phyloP scores from a whole-genome alignment of 768 basidiomycete genomes.

The Phaeotremella skinneri region DNA sequence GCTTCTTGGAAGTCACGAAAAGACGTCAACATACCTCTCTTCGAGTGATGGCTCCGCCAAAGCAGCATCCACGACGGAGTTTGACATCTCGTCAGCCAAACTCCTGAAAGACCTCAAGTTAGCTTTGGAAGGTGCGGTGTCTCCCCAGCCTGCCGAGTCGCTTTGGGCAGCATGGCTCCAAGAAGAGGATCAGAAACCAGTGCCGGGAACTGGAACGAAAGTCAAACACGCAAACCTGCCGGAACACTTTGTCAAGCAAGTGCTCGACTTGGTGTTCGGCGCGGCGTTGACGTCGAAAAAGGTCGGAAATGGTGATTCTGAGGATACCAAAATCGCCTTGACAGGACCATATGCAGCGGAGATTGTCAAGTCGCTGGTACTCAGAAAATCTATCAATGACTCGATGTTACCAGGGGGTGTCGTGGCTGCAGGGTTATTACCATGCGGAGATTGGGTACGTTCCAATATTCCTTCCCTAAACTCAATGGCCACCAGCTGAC shows the following conservation, averaged over 20 bases:
- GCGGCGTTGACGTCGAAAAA: constrained; percentile 8
- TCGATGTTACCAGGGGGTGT: constrained; percentile 36
- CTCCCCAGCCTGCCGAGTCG: background rate
- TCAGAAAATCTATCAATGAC: constrained; percentile 27
- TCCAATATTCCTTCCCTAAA: background rate
- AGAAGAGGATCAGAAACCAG: background rate
- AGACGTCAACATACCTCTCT: constrained; percentile 18
- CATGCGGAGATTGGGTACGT: constrained; percentile 45
- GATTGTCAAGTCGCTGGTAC: constrained; percentile 31
- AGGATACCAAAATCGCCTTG: constrained; percentile 10
- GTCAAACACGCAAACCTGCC: background rate
- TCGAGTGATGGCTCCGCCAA: background rate
- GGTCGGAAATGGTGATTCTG: background rate
- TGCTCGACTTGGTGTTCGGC: constrained; percentile 20
- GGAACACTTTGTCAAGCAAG: constrained; percentile 17
- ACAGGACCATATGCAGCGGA: constrained; percentile 27
- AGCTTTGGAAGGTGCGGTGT: constrained; percentile 9
- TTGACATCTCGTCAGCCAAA: background rate
- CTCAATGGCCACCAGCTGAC: background rate
- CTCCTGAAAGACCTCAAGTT: background rate
- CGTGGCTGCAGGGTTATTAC: constrained; percentile 31
- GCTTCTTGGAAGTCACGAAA: constrained; percentile 28
- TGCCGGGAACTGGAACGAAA: background rate
- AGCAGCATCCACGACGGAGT: background rate
- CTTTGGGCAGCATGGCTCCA: constrained; percentile 2